Evolutionary conservation across 768 basidiomycete genomes (phyloP).

Genomic region (Pisolithus sp.): DNA sequence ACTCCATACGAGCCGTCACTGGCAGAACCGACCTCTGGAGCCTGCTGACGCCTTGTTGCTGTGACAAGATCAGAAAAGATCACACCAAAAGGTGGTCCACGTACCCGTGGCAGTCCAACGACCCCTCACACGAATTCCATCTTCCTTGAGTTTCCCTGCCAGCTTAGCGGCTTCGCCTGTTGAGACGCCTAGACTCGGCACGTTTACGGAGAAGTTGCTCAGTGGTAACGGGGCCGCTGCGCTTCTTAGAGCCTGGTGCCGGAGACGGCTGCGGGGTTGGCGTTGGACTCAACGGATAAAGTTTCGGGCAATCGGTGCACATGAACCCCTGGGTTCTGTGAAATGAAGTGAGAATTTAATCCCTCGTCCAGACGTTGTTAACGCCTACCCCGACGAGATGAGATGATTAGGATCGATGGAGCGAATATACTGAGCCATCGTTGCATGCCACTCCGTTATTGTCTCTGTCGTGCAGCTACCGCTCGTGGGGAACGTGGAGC

Average conservation of each 20-base stretch:
- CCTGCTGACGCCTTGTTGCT: conserved; percentile 45
- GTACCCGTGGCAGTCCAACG: conserved; percentile 53
- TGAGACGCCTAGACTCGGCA: conserved; percentile 41
- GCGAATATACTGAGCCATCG: conserved; percentile 39
- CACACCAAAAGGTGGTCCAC: conserved; percentile 7
- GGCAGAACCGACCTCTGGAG: conserved; percentile 38
- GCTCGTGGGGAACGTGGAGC: conserved; percentile 43
- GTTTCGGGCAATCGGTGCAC: conserved; percentile 50
- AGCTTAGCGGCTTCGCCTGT: conserved; percentile 30
- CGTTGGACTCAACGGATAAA: conserved; percentile 35
- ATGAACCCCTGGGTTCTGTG: conserved; percentile 48
- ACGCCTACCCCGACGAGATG: conserved; percentile 51
- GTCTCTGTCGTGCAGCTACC: conserved; percentile 41
- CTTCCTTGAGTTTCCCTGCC: conserved; percentile 25
- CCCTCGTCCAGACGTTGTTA: background rate
- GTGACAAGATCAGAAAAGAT: conserved; percentile 5
- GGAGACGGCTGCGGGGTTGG: conserved; percentile 37
- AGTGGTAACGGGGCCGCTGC: conserved; percentile 40
- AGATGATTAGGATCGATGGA: conserved; percentile 57
- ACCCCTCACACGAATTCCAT: conserved; percentile 49
- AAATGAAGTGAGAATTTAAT: conserved; percentile 1
- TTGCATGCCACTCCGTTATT: conserved; percentile 52
- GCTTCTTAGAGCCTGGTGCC: conserved; percentile 33
- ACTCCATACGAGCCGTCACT: conserved; percentile 63
- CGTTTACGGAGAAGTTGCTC: conserved; percentile 43